Conservation (phyloP, 257 asterid genomes). For the Plantago major region DNA sequence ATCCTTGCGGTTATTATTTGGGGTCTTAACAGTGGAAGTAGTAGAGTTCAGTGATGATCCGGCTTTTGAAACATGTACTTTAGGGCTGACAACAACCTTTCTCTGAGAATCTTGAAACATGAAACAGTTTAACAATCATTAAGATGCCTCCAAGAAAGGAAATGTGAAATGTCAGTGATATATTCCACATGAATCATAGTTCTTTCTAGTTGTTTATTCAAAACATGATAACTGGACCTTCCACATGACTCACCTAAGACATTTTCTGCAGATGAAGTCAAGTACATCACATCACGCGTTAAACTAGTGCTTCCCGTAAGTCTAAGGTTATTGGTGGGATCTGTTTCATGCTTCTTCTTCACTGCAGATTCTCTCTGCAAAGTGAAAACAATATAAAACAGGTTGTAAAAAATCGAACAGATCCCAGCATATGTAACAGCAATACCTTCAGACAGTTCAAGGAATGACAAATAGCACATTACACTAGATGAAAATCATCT, state of each 20-base stretch:
- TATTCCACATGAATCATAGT: constrained; percentile 1
- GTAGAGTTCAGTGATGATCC: constrained; percentile 28
- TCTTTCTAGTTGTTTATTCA: not conserved
- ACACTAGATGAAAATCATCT: not conserved
- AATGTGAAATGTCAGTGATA: constrained; percentile 14
- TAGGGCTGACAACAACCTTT: constrained; percentile 24
- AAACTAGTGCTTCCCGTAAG: constrained; percentile 28
- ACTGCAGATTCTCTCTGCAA: constrained; percentile 76
- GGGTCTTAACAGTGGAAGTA: constrained; percentile 26
- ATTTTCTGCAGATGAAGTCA: constrained; percentile 20
- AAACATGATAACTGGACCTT: constrained; percentile 7
- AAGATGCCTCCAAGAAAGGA: constrained; percentile 20
- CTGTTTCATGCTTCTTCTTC: constrained; percentile 56
- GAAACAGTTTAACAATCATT: constrained; percentile 24
- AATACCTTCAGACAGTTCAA: not conserved
- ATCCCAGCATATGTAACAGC: not conserved
- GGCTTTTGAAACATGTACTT: constrained; percentile 33
- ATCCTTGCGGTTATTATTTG: constrained; percentile 19
- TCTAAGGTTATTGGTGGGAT: constrained; percentile 27
- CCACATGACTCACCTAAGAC: constrained; percentile 55
- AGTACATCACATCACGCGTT: constrained; percentile 22
- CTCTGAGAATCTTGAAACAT: constrained; percentile 39
- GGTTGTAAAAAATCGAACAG: not conserved
- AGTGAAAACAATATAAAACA: not conserved
- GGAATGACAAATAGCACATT: not conserved